Conservation (phyloP, 2,329 filamentous ascomycete species). For the Uncinocarpus reesii region DNA sequence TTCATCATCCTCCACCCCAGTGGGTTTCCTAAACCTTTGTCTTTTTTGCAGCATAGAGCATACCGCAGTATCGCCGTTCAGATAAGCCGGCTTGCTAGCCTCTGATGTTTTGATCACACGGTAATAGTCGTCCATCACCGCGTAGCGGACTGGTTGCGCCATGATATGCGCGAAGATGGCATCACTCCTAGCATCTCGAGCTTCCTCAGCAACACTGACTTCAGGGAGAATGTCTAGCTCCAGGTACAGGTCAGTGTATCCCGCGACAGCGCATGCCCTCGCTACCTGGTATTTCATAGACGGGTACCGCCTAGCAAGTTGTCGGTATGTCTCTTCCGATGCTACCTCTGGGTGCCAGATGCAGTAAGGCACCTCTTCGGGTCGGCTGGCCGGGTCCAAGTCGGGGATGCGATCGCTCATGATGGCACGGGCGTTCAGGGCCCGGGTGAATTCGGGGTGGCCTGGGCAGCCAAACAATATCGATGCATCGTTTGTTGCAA, state of each 20-base stretch:
- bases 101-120: slow-evolving; percentile 17
- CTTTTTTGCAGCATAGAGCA: slow-evolving; percentile 20
- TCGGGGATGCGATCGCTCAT: slow-evolving; percentile 5
- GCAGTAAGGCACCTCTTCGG: slow-evolving; percentile 29
- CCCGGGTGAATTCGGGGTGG: not conserved
- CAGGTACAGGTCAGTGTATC: slow-evolving; percentile 29
- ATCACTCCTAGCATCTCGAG: slow-evolving; percentile 23
- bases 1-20: no score
- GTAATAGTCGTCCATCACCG: slow-evolving; percentile 33
- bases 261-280: slow-evolving; percentile 34
- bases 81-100: slow-evolving; percentile 9
- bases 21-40: slow-evolving; percentile 1
- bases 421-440: slow-evolving; percentile 2
- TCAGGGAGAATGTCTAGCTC: slow-evolving; percentile 34
- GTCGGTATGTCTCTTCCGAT: slow-evolving; percentile 29
- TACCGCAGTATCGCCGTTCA: slow-evolving; percentile 33
- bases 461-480: not conserved
- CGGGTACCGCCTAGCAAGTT: slow-evolving; percentile 26
- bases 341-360: slow-evolving; percentile 36
- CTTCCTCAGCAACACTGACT: slow-evolving; percentile 35
- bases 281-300: slow-evolving; percentile 32
- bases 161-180: slow-evolving; percentile 30
- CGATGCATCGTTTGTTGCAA: slow-evolving; percentile 3
- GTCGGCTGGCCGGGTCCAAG: no score
- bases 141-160: slow-evolving; percentile 20